Conservation (phyloP, 2,329 filamentous ascomycete genomes). For the Pseudocercospora cruenta region DNA sequence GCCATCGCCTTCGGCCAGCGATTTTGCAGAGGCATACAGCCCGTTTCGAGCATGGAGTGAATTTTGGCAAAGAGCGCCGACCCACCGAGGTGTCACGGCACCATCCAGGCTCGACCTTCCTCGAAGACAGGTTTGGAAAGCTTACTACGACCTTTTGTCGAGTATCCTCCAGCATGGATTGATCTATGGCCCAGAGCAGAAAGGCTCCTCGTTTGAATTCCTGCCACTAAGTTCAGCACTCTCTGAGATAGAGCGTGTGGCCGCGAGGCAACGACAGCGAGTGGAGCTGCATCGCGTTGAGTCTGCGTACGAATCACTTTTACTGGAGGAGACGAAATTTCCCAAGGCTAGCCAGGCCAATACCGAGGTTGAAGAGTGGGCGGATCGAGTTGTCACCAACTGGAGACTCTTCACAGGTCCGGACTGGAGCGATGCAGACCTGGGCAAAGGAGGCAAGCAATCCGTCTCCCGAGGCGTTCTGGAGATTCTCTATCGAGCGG, state of each 20-base stretch:
- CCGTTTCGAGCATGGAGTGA: conserved; percentile 66
- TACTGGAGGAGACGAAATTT: conserved; percentile 80
- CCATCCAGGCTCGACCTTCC: conserved; percentile 43
- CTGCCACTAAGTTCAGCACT: conserved; percentile 38
- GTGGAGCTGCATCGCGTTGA: conserved; percentile 81
- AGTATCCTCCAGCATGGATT: conserved; percentile 70
- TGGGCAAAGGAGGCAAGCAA: conserved; percentile 79
- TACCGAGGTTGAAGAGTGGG: conserved; percentile 78
- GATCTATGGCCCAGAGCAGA: conserved; percentile 49
- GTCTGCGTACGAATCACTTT: conserved; percentile 73
- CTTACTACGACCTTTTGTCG: conserved; percentile 82
- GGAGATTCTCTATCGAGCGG: conserved; percentile 83
- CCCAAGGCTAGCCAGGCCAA: conserved; percentile 81
- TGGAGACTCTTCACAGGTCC: conserved; percentile 82
- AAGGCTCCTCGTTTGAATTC: conserved; percentile 44
- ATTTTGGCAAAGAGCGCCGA: conserved; percentile 59
- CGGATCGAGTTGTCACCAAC: conserved; percentile 77
- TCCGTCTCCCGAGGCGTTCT: conserved; percentile 75
- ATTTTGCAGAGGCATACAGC: conserved; percentile 31
- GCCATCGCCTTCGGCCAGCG: conserved; percentile 25
- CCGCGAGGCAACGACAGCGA: conserved; percentile 56
- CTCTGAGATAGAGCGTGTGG: conserved; percentile 31
- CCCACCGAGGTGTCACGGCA: conserved; percentile 38
- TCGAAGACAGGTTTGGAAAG: conserved; percentile 74
- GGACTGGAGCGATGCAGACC: conserved; percentile 77